Evolutionary conservation across 2,329 filamentous ascomycete species (phyloP).

Genomic region (Cadophora malorum): DNA sequence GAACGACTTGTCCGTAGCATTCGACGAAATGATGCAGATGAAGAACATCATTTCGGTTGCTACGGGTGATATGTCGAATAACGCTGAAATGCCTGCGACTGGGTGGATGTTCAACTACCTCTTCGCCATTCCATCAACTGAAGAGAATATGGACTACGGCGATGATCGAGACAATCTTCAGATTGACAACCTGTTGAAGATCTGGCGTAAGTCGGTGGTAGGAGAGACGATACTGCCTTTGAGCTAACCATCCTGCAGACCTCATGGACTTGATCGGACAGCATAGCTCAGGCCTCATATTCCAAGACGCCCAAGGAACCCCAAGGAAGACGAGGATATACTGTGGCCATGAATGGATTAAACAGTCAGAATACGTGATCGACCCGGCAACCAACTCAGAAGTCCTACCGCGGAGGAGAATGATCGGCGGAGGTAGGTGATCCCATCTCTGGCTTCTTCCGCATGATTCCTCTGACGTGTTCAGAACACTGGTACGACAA

Average conservation of each 20-base stretch:
- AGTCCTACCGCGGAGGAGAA: neutral
- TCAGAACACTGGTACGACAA: conserved; percentile 7
- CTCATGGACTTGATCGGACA: neutral
- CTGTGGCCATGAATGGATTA: neutral
- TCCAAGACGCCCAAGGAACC: neutral
- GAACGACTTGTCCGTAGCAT: neutral
- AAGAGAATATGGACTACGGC: conserved; percentile 4
- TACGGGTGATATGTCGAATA: neutral
- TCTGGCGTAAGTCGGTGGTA: neutral
- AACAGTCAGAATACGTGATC: neutral
- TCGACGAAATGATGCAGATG: neutral
- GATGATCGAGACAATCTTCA: neutral
- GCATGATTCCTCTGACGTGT: neutral
- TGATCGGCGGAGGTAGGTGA: neutral
- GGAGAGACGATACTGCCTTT: neutral
- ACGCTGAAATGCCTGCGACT: neutral
- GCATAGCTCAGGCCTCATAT: neutral
- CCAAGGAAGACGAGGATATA: conserved; percentile 1
- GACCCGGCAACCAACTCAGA: neutral
- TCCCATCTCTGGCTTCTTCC: too few species aligned
- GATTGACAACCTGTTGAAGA: neutral
- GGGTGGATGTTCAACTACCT: conserved; percentile 17
- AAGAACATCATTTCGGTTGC: neutral
- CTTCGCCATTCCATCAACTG: conserved; percentile 2
- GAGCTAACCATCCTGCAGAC: neutral